phyloP scores from a whole-genome alignment of 306 rosid genomes.

The Begonia peltatifolia region DNA sequence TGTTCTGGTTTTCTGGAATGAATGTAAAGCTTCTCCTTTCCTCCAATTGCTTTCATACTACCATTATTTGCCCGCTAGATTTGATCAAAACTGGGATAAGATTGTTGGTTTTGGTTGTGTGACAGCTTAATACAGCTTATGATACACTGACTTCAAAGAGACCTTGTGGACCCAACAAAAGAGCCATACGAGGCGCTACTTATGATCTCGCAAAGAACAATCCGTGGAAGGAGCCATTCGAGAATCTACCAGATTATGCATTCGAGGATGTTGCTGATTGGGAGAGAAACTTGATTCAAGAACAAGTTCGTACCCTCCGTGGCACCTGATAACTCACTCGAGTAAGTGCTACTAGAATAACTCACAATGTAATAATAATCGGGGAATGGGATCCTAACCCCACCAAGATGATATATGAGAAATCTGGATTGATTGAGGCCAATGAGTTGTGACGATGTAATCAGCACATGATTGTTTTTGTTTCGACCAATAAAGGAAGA shows the following conservation, averaged over 20 bases:
- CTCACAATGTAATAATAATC: too few relatives aligned
- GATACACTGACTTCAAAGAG: conserved; percentile 63
- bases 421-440: too few relatives aligned
- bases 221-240: conserved; percentile 84
- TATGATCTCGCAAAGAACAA: conserved; percentile 71
- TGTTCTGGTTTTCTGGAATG: conserved; percentile 82
- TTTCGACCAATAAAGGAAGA: too few relatives aligned
- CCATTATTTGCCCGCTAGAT: too few relatives aligned
- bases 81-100: too few relatives aligned
- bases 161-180: conserved; percentile 84
- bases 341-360: too few relatives aligned
- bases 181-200: conserved; percentile 68
- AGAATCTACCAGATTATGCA: conserved; percentile 70
- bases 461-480: too few relatives aligned
- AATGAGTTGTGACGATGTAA: too few relatives aligned
- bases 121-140: conserved; percentile 67
- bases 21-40: conserved; percentile 32
- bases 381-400: too few relatives aligned
- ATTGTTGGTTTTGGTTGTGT: conserved; percentile 8
- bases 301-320: conserved; percentile 47
- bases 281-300: conserved; percentile 78
- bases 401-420: too few relatives aligned
- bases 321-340: conserved; percentile 31
- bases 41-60: too few relatives aligned
- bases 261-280: conserved; percentile 68